Percentiles rank a stretch among this genome's conserved stretches.
Conservation (phyloP, 306 rosid species). For the barrel medic (Medicago truncatula) region MtrunA17r5.0-ANR NC_053048.1:34868001-34868500, state of each 20-base stretch:
- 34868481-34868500: slow-evolving; percentile 84
- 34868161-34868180: slow-evolving; percentile 71
- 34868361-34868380: slow-evolving; percentile 43
- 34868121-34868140: slow-evolving; percentile 95
- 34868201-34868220: slow-evolving; percentile 61
- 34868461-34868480: slow-evolving; percentile 76
- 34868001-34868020: slow-evolving; percentile 35
- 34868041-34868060: slow-evolving; percentile 24
- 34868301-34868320: slow-evolving; percentile 32
- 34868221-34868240: slow-evolving; percentile 77
- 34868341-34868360: slow-evolving; percentile 28
- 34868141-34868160: slow-evolving; percentile 92
- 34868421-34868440: slow-evolving; percentile 91
- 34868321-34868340: slow-evolving; percentile 29
- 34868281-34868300: slow-evolving; percentile 40
- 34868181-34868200: slow-evolving; percentile 77
- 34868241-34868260: slow-evolving; percentile 79
- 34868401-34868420: slow-evolving; percentile 96
- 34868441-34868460: slow-evolving; percentile 90
- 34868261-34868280: slow-evolving; percentile 47
- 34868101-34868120: slow-evolving; percentile 96
- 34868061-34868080: slow-evolving; percentile 8
- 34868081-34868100: slow-evolving; percentile 78
- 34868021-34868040: slow-evolving; percentile 15
- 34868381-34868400: slow-evolving; percentile 97